Conservation (phyloP, 2,329 filamentous ascomycete genomes). For the Nemania bipapillata region DNA sequence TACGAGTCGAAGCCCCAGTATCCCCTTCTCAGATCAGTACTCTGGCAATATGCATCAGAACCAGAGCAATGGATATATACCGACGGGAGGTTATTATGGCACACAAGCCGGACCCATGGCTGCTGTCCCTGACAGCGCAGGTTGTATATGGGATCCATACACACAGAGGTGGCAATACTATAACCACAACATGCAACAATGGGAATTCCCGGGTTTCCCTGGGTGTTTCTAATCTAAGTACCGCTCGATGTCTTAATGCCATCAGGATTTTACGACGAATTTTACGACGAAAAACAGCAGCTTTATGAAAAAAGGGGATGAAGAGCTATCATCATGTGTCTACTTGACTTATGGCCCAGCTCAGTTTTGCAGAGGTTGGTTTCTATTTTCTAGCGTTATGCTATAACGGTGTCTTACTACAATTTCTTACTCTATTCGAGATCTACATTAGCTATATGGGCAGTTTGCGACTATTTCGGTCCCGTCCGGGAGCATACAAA, state of each 20-base stretch:
- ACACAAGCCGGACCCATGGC: not conserved
- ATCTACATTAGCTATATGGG: not conserved
- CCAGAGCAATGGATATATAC: not conserved
- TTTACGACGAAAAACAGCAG: not conserved
- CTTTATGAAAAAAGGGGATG: not conserved
- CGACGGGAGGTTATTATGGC: not conserved
- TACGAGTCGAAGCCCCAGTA: not conserved
- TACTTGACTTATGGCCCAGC: not conserved
- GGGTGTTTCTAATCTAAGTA: not conserved
- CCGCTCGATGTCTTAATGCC: not conserved
- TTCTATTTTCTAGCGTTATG: not conserved
- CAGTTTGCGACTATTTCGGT: not conserved
- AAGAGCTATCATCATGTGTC: not conserved
- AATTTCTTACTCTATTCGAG: not conserved
- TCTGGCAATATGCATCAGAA: not conserved
- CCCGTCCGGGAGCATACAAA: not conserved
- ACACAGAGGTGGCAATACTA: not conserved
- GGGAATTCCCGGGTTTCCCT: not conserved
- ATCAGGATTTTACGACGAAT: not conserved
- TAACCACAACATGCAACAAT: not conserved
- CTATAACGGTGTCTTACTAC: not conserved
- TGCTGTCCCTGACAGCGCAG: not conserved
- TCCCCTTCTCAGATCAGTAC: not conserved
- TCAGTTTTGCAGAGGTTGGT: not conserved
- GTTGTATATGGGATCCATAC: not conserved